Conservation (phyloP, 768 basidiomycete species). For the Rubroboletus satanas region DNA sequence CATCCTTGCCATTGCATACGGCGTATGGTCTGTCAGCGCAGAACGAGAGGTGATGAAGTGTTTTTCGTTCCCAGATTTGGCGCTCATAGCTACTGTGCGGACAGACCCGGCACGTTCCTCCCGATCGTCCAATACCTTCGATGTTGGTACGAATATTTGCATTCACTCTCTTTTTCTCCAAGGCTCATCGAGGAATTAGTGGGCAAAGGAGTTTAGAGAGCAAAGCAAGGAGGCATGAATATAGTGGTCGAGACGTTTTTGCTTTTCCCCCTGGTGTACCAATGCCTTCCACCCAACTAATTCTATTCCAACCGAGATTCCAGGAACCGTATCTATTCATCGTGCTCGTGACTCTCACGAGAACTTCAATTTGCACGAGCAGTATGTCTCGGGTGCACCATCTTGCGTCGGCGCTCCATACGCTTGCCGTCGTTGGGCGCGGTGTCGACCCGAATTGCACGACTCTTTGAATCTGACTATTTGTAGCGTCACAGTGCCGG, state of each 20-base stretch:
- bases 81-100: constrained; percentile 5
- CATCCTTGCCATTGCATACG: constrained; percentile 62
- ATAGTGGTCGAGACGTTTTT: background rate
- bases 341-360: background rate
- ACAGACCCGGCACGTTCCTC: constrained; percentile 58
- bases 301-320: background rate
- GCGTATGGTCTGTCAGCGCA: constrained; percentile 70
- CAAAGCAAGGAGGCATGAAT: constrained; percentile 16
- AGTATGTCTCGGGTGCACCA: background rate
- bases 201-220: constrained; percentile 48
- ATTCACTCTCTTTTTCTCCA: background rate
- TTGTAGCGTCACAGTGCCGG: constrained; percentile 32
- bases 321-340: constrained; percentile 4
- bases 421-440: constrained; percentile 35
- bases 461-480: constrained; percentile 34
- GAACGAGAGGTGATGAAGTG: constrained; percentile 60
- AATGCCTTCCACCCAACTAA: background rate
- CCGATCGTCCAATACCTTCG: constrained; percentile 72
- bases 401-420: background rate
- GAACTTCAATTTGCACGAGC: no score
- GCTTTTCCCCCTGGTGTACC: background rate
- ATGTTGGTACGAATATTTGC: constrained; percentile 54
- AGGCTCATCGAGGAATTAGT: constrained; percentile 30
- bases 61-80: background rate
- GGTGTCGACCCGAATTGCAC: constrained; percentile 37